Evolutionary conservation across 1,284 basidiomycete species (phyloP).

Genomic region (Cutaneotrichosporon mucoides): DNA sequence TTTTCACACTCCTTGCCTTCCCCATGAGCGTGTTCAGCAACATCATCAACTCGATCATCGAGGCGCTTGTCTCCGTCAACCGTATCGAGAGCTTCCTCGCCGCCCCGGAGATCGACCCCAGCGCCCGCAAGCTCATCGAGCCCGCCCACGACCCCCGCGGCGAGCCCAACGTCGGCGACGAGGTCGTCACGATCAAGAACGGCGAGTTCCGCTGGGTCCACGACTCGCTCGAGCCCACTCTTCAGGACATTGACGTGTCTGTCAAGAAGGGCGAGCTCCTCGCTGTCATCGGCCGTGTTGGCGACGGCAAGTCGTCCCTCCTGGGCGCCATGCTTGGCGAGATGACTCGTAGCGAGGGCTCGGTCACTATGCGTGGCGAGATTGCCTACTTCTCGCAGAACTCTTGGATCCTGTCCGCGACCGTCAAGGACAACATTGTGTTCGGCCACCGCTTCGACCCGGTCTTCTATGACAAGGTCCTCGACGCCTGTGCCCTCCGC

Average conservation of each 20-base stretch:
- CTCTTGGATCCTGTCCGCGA: constrained; percentile 82
- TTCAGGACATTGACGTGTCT: constrained; percentile 71
- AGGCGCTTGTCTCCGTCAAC: constrained; percentile 74
- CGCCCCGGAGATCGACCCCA: constrained; percentile 73
- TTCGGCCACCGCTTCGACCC: constrained; percentile 87
- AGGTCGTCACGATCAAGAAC: constrained; percentile 65
- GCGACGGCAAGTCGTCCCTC: constrained; percentile 73
- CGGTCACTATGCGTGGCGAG: constrained; percentile 64
- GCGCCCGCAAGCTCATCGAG: constrained; percentile 58
- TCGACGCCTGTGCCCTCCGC: constrained; percentile 72
- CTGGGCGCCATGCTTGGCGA: constrained; percentile 62
- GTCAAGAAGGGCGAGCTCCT: constrained; percentile 82
- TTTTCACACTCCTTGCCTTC: constrained; percentile 90
- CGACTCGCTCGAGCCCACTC: constrained; percentile 56
- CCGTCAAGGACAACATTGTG: constrained; percentile 80
- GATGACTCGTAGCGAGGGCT: constrained; percentile 73
- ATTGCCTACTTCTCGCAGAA: constrained; percentile 88
- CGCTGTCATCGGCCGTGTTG: constrained; percentile 82
- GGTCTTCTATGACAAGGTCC: constrained; percentile 43
- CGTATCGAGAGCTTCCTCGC: constrained; percentile 74
- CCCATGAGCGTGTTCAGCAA: constrained; percentile 64
- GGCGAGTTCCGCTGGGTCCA: constrained; percentile 77
- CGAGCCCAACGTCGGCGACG: constrained; percentile 58
- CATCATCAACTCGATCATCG: constrained; percentile 50
- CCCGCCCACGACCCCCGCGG: constrained; percentile 49